Evolutionary conservation across 2,329 filamentous ascomycete genomes (phyloP), one percentile per base, ranked within the genome.

Genomic region (Pezicula carpinea): DNA sequence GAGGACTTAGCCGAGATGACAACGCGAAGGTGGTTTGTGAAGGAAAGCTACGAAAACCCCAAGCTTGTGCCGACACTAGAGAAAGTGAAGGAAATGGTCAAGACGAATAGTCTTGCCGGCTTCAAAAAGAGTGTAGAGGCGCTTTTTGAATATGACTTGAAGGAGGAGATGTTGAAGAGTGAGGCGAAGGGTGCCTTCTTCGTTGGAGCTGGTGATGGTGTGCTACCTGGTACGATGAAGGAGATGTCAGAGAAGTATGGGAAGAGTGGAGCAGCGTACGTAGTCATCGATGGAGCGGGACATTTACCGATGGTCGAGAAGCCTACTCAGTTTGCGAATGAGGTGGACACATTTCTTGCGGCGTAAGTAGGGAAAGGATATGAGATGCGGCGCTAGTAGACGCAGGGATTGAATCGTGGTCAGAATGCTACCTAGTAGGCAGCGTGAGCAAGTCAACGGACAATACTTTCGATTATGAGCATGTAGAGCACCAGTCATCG

Each of bases 261-360:
- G 0, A 64, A 69, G 8, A 62, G 65, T 0, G 79, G 76, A 0
- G 76, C 75, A 0, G 74, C 79, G 49, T 74, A 90, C 54, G 80
- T 76, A 62, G 66, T 86, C 48, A 77, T 95, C 8, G 78, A 86
- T 0, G 70, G 75, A 7, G 82, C 88, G 0, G 89, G 89, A 0
- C 89, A 95, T 69, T 66, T 95, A 59, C 89, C 89, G 0, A 95
- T 95, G 87, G 82, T 82, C 40, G 89, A 95, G 67, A 77, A 80
- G 54, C 83, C 87, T 0, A 67, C 72, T 47, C 80, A 75, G 4
- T 90, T 91, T 62, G 83, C 83, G 62, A 69, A 76, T 22, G 79
- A 79, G 39, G 71, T 92, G 2, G 68, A 72, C 35, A 69, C 64
- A 7, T 87, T 87, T 53, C 55, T 88, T 49, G 39, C 40, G 43